Conservation (phyloP, 2,329 filamentous ascomycete genomes). For the Arthrobotrys pseudoclavata region DNA sequence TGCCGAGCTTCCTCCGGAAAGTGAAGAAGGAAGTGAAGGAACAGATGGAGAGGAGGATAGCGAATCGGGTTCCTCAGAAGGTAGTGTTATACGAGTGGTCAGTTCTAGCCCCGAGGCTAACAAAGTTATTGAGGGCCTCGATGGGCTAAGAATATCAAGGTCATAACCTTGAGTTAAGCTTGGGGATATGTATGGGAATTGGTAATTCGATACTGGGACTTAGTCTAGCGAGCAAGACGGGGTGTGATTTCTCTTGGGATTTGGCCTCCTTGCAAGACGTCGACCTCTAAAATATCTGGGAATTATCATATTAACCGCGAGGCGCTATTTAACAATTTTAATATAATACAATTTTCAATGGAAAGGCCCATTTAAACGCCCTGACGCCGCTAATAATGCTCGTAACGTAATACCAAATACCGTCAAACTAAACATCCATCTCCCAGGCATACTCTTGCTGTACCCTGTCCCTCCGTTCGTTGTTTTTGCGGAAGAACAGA, state of each 20-base stretch:
- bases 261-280: background rate
- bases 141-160: constrained; percentile 8
- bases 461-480: constrained; percentile 80
- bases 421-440: constrained; percentile 79
- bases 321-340: background rate
- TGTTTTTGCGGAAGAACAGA: constrained; percentile 90
- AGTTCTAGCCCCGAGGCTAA: background rate
- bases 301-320: background rate
- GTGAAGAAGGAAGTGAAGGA: constrained; percentile 38
- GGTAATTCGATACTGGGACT: too few species aligned
- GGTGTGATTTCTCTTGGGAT: background rate
- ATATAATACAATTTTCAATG: constrained; percentile 10
- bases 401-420: background rate
- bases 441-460: constrained; percentile 93
- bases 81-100: constrained; percentile 21
- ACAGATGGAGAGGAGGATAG: constrained; percentile 36
- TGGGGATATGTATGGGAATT: background rate
- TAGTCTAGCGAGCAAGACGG: background rate
- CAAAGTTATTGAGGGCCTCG: constrained; percentile 21
- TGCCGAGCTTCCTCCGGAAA: constrained; percentile 51
- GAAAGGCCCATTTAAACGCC: constrained; percentile 28
- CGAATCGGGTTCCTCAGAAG: constrained; percentile 28
- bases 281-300: background rate
- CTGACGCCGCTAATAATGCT: constrained; percentile 8
- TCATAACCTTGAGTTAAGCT: background rate